Conservation (phyloP, 2,329 filamentous ascomycete genomes). For the Cordyceps cateniannulata region DNA sequence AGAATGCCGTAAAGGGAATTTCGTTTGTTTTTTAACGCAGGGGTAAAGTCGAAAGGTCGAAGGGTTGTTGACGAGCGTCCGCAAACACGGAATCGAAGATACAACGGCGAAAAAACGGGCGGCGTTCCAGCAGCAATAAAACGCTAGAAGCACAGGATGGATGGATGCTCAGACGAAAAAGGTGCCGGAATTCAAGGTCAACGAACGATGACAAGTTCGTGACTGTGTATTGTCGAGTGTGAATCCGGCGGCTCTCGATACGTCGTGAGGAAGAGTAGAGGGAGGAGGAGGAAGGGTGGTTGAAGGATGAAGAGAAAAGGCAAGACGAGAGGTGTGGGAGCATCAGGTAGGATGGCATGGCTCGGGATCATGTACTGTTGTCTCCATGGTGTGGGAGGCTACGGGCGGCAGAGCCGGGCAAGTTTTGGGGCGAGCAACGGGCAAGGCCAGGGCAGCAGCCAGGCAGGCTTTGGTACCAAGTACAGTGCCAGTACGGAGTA, state of each 20-base stretch:
- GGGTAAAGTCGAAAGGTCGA: slow-evolving; percentile 11
- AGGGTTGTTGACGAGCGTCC: slow-evolving; percentile 17
- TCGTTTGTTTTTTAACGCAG: background rate
- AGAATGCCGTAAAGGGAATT: slow-evolving; percentile 10
- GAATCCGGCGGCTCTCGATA: slow-evolving; percentile 25
- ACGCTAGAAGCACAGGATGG: slow-evolving; percentile 20
- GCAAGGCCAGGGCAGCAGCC: background rate
- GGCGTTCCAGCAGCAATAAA: slow-evolving; percentile 14
- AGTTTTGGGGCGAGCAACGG: background rate
- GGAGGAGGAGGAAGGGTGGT: slow-evolving; percentile 17
- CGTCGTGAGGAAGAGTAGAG: slow-evolving; percentile 22
- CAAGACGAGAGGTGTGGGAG: slow-evolving; percentile 17
- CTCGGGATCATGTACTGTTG: slow-evolving; percentile 9
- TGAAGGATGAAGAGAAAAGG: slow-evolving; percentile 17
- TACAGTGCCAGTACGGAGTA: background rate
- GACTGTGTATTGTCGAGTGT: slow-evolving; percentile 8
- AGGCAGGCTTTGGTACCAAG: background rate
- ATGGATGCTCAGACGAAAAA: slow-evolving; percentile 23
- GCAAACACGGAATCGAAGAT: slow-evolving; percentile 7
- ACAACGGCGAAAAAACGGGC: background rate
- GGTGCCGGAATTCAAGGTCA: slow-evolving; percentile 25
- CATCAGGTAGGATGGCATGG: slow-evolving; percentile 10
- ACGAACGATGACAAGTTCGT: slow-evolving; percentile 21
- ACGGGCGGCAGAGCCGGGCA: slow-evolving; percentile 20
- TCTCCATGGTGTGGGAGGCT: slow-evolving; percentile 15